Conservation (phyloP, 495 filamentous ascomycete genomes). For the Hypoxylon fuscum region DNA sequence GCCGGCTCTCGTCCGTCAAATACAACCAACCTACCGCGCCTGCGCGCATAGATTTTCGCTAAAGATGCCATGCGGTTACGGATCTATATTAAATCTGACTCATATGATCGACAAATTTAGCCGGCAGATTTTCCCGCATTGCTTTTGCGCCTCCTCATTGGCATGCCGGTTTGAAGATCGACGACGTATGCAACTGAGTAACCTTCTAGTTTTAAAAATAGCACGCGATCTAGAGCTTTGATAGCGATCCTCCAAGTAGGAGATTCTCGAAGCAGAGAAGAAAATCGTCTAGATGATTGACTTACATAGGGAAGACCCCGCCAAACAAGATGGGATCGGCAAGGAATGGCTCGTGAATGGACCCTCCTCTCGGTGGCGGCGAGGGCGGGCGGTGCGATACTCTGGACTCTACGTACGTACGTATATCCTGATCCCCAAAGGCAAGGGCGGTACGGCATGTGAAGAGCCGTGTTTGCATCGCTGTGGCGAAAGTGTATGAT, state of each 20-base stretch:
- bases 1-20: slow-evolving; percentile 2
- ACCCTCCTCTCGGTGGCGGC: slow-evolving; percentile 3
- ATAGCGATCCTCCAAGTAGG: not conserved
- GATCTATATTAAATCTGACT: slow-evolving; percentile 50
- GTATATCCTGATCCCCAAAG: slow-evolving; percentile 2
- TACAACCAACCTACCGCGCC: not conserved
- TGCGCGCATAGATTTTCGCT: slow-evolving; percentile 7
- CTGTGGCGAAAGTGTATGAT: slow-evolving; percentile 20
- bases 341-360: slow-evolving; percentile 1
- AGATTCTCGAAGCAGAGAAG: not conserved
- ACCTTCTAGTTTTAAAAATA: slow-evolving; percentile 13
- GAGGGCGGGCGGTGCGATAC: slow-evolving; percentile 10
- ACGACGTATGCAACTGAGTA: slow-evolving; percentile 24
- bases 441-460: slow-evolving; percentile 18
- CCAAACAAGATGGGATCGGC: slow-evolving; percentile 15
- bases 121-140: slow-evolving; percentile 57
- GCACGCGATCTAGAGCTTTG: not conserved
- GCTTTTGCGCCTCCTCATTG: slow-evolving; percentile 28
- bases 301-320: not conserved
- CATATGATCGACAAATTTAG: slow-evolving; percentile 59
- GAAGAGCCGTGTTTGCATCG: slow-evolving; percentile 13
- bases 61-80: slow-evolving; percentile 25
- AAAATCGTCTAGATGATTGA: not conserved
- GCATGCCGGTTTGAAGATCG: slow-evolving; percentile 21
- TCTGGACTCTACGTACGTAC: slow-evolving; percentile 4